Evolutionary conservation across 176 grass and related monocot genomes (phyloP).

Genomic region (Aegilops sharonensis): DNA sequence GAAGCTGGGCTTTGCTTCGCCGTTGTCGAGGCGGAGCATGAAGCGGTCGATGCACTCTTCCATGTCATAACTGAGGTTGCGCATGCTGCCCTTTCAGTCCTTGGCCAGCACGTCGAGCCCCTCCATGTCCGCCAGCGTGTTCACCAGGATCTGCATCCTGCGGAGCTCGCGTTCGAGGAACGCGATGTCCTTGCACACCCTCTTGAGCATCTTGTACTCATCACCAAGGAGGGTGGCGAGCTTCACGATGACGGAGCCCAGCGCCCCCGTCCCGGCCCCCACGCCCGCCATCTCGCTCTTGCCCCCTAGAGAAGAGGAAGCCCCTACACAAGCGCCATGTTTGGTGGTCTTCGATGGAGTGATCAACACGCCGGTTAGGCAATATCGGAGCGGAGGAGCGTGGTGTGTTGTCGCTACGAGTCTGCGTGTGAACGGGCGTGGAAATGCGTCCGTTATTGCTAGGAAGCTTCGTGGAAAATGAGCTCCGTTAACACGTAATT

Average conservation of each 20-base stretch:
- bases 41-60: conserved; percentile 9
- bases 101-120: not conserved
- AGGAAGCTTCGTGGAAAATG: too few species aligned
- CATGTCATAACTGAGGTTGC: not conserved
- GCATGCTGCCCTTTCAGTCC: not conserved
- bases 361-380: too few species aligned
- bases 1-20: not conserved
- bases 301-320: too few species aligned
- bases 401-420: too few species aligned
- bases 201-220: not conserved
- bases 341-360: too few species aligned
- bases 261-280: not conserved
- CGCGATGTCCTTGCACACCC: not conserved
- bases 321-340: too few species aligned
- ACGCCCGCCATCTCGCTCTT: not conserved
- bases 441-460: too few species aligned
- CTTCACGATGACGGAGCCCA: not conserved
- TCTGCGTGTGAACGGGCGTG: too few species aligned
- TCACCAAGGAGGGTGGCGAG: not conserved
- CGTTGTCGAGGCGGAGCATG: not conserved
- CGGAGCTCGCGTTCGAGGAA: not conserved
- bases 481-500: too few species aligned
- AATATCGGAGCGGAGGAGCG: too few species aligned
- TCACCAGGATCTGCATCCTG: not conserved
- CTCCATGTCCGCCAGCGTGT: not conserved